phyloP scores from a whole-genome alignment of 139 green algal species.

The Chlamydomonas schloesseri region DNA sequence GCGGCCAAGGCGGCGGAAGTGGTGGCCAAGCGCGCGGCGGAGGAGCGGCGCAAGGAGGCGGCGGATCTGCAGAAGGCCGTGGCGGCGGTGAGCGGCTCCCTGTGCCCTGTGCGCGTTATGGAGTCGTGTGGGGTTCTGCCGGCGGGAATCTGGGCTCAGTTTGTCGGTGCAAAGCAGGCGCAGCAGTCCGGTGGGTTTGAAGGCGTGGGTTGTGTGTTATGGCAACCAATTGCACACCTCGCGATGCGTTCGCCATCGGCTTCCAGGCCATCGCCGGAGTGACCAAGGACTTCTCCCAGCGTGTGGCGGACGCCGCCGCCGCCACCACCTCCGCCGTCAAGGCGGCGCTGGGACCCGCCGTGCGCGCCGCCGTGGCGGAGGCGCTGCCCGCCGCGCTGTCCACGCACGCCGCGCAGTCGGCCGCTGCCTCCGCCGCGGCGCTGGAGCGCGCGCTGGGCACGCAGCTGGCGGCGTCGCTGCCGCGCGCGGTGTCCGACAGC shows the following conservation, averaged over 20 bases:
- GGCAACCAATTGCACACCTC: too few relatives aligned
- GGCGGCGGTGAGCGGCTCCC: conserved; percentile 5
- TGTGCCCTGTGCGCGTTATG: too few relatives aligned
- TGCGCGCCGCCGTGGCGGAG: conserved; percentile 49
- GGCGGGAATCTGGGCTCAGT: too few relatives aligned
- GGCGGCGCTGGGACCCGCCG: conserved; percentile 33
- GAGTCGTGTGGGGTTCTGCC: too few relatives aligned
- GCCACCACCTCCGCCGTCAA: conserved; percentile 26
- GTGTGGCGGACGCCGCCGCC: conserved; percentile 36
- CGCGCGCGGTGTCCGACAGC: conserved; percentile 10
- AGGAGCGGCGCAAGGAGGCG: conserved; percentile 46
- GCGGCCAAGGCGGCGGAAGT: conserved; percentile 30
- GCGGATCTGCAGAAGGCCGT: conserved; percentile 36
- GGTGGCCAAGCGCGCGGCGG: conserved; percentile 21
- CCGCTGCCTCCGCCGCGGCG: conserved; percentile 12
- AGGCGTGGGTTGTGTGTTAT: too few relatives aligned
- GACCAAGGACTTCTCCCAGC: conserved; percentile 24
- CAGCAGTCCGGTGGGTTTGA: too few relatives aligned
- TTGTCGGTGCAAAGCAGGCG: too few relatives aligned
- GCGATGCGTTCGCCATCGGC: too few relatives aligned
- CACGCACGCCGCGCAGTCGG: conserved; percentile 46
- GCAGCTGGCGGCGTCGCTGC: conserved; percentile 44
- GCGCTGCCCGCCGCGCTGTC: conserved; percentile 58
- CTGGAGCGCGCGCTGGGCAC: conserved; percentile 58
- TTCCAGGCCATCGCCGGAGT: conserved; percentile 8